Conservation (phyloP, 768 basidiomycete species). For the Mycena chlorophos region DNA sequence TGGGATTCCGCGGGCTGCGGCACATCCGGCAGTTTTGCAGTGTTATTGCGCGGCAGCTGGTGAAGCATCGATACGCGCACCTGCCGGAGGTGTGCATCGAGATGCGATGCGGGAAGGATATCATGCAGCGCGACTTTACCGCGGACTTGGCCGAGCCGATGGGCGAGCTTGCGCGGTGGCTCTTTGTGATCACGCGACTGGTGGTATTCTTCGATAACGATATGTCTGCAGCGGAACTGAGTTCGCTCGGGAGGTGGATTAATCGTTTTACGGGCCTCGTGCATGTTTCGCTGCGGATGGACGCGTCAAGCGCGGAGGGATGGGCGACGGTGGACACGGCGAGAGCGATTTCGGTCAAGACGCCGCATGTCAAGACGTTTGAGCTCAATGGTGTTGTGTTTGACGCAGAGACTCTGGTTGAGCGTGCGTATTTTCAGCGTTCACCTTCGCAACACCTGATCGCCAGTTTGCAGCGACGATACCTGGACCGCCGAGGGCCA, state of each 20-base stretch:
- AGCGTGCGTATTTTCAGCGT: constrained; percentile 10
- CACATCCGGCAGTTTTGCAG: constrained; percentile 15
- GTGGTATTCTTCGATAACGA: constrained; percentile 9
- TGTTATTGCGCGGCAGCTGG: constrained; percentile 12
- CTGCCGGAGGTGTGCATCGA: constrained; percentile 14
- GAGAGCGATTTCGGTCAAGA: constrained; percentile 7
- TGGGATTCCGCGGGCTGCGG: constrained; percentile 11
- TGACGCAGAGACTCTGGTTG: neutral
- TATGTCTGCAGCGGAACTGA: constrained; percentile 7
- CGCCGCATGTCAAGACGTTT: constrained; percentile 12
- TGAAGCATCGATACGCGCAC: constrained; percentile 10
- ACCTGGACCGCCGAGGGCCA: no score
- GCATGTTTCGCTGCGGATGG: constrained; percentile 14
- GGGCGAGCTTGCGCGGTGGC: neutral
- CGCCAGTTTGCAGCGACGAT: no score
- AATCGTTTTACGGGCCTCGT: constrained; percentile 12
- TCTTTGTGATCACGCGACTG: constrained; percentile 16
- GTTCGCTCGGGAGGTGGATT: constrained; percentile 19
- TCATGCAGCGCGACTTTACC: constrained; percentile 8
- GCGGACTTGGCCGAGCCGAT: constrained; percentile 7
- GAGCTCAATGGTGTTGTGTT: constrained; percentile 17
- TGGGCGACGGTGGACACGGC: constrained; percentile 9
- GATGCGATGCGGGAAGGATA: constrained; percentile 8
- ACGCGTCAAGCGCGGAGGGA: neutral
- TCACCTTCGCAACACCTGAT: neutral